A percentile compares a stretch with the other conserved stretches of the same genome.
These are phyloP conservation scores for Boletus reticulatus DNA, from an alignment of 768 basidiomycete genomes.

Conservation along the genomic window DNA sequence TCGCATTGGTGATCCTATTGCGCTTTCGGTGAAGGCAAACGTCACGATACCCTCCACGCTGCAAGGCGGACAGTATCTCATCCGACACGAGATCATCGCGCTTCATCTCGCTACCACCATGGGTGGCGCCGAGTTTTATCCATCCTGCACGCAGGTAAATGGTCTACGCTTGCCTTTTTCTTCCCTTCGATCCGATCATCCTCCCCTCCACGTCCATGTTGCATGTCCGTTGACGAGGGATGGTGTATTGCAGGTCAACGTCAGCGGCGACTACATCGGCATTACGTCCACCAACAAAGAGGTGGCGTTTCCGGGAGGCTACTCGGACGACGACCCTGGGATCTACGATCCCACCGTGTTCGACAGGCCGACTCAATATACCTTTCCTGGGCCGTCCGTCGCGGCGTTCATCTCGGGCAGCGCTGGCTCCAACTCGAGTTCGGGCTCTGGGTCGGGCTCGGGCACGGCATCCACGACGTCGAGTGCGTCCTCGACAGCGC, in stretches of 20 bases:
- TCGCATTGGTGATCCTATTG: no score
- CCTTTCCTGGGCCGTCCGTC: constrained; percentile 53
- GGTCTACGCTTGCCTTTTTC: not conserved
- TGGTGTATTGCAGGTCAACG: constrained; percentile 37
- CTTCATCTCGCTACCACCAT: constrained; percentile 58
- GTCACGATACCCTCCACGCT: constrained; percentile 50
- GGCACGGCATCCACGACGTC: not conserved
- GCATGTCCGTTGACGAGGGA: constrained; percentile 34
- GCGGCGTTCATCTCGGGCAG: constrained; percentile 38
- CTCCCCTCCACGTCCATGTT: no score
- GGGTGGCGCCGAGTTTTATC: constrained; percentile 81
- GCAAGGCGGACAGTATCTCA: constrained; percentile 66
- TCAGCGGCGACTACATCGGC: constrained; percentile 55
- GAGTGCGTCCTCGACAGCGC: not conserved
- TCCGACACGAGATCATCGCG: constrained; percentile 80
- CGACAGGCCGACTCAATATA: constrained; percentile 35
- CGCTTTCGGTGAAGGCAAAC: constrained; percentile 35
- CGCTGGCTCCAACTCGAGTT: constrained; percentile 5
- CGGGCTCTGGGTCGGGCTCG: constrained; percentile 3
- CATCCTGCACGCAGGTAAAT: constrained; percentile 54
- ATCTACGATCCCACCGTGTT: constrained; percentile 53
- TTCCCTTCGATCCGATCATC: not conserved
- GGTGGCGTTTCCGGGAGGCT: constrained; percentile 71
- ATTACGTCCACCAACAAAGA: constrained; percentile 46
- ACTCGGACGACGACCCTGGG: constrained; percentile 67